Conservation (phyloP, 1,139 yeast genomes). For the Trichomonascaceae sp. region DNA sequence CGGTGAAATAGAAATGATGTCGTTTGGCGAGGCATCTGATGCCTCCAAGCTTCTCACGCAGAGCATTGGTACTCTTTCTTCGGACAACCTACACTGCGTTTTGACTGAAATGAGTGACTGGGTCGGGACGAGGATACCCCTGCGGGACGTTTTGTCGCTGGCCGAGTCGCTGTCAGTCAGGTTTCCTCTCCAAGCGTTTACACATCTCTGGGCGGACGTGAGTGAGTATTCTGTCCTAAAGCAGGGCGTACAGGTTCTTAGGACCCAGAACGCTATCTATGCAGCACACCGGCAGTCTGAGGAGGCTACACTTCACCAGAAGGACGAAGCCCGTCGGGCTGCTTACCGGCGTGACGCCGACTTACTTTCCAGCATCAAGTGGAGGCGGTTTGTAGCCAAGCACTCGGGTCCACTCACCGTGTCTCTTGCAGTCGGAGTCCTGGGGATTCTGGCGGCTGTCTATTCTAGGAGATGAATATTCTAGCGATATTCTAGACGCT, state of each 20-base stretch:
- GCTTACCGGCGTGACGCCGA: conserved; percentile 7
- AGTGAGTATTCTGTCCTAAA: conserved; percentile 21
- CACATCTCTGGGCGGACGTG: conserved; percentile 12
- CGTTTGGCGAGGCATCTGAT: too few relatives aligned
- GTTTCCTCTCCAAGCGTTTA: conserved; percentile 13
- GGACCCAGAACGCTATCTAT: too few relatives aligned
- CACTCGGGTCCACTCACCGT: conserved; percentile 7
- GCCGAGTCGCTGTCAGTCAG: conserved; percentile 11
- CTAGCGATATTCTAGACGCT: too few relatives aligned
- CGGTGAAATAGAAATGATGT: too few relatives aligned
- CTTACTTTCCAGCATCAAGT: conserved; percentile 4
- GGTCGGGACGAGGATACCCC: conserved; percentile 10
- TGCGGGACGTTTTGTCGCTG: conserved; percentile 9
- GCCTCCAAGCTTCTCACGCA: too few relatives aligned
- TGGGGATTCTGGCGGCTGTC: conserved; percentile 8
- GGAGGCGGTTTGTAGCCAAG: too few relatives aligned
- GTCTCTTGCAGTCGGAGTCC: conserved; percentile 11
- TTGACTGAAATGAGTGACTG: conserved; percentile 16
- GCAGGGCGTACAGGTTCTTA: conserved; percentile 2
- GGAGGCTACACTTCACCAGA: conserved; percentile 7
- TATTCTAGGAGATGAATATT: not conserved
- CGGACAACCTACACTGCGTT: conserved; percentile 22
- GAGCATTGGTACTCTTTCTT: too few relatives aligned
- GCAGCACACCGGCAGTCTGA: too few relatives aligned
- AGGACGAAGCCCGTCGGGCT: conserved; percentile 6